Evolutionary conservation across 306 rosid genomes (phyloP), one percentile per base, ranked within the genome.

Genomic region (Malus orientalis): DNA sequence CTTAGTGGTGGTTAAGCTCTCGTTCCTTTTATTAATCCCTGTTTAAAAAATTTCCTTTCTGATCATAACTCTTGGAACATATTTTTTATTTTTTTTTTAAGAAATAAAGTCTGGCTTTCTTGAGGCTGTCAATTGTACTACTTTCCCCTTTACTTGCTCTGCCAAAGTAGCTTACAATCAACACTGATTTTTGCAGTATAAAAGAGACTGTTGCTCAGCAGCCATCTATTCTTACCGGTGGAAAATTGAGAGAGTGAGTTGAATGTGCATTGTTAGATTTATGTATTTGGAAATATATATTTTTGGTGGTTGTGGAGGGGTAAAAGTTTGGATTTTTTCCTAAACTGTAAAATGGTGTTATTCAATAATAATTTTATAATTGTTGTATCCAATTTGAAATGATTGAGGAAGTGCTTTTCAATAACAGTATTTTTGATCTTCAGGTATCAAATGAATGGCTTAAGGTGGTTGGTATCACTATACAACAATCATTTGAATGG

Each of bases 381-480:
- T 59, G 32, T 60, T 23, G 7, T 60, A 60, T 60, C 8, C 18
- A 13, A 27, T 61, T 61, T 15, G 67, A 27, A 61, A 23, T 27
- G 20, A 27, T 61, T 25, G 19, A 23, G 66, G 66, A 27, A 44
- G 49, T 36, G 16, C 20, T 66, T 66, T 25, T 66, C 83, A 44
- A 47, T 73, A 64, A 70, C 82, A 78, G n/a, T 66, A 71, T n/a
- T 81, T 84, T 85, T 82, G 74, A 59, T 49, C 62, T 70, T 75
- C 81, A 96, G 99, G 93, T 96, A 96, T 86, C 99, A 92, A 89
- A 93, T 96, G 99, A 96, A 91, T 82, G 99, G 99, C 64, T 86
- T 96, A 77, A 87, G 99, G 84, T 96, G 99, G 99, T 76, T 96
- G 85, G 97, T 96, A 81, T 96, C 99, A 14, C 84, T 96, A 67